Conservation (phyloP, 257 asterid genomes). For the Coffea canephora region DNA sequence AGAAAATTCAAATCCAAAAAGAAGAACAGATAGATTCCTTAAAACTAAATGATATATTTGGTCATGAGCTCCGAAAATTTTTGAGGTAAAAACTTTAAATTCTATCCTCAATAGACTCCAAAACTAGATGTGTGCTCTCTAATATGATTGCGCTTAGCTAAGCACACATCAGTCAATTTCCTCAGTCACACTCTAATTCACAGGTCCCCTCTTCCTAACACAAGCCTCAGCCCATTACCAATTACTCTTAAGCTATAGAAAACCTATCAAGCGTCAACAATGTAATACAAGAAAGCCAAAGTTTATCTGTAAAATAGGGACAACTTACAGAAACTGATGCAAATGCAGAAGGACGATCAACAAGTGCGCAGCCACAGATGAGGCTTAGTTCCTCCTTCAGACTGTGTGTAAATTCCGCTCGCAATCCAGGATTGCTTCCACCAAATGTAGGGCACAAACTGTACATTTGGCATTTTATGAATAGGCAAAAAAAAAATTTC, state of each 20-base stretch:
- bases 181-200: neutral
- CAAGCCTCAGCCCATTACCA: neutral
- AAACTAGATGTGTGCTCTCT: neutral
- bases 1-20: neutral
- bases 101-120: neutral
- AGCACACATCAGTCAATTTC: neutral
- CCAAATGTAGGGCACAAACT: conserved; percentile 89
- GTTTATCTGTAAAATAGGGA: neutral
- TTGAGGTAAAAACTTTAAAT: neutral
- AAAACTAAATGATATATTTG: neutral
- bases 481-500: neutral
- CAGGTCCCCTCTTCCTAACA: neutral
- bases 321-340: conserved; percentile 81
- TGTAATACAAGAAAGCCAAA: neutral
- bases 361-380: conserved; percentile 72
- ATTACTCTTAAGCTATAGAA: neutral
- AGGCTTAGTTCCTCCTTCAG: conserved; percentile 79
- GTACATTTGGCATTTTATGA: neutral
- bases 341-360: conserved; percentile 69
- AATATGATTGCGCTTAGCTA: neutral
- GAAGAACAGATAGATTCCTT: neutral
- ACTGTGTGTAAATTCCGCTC: conserved; percentile 78
- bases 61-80: neutral
- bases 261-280: neutral
- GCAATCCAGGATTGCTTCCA: conserved; percentile 81